These are phyloP conservation scores for Botrytis elliptica DNA, from an alignment of 2,329 filamentous ascomycete species.

Conservation along the genomic window DNA sequence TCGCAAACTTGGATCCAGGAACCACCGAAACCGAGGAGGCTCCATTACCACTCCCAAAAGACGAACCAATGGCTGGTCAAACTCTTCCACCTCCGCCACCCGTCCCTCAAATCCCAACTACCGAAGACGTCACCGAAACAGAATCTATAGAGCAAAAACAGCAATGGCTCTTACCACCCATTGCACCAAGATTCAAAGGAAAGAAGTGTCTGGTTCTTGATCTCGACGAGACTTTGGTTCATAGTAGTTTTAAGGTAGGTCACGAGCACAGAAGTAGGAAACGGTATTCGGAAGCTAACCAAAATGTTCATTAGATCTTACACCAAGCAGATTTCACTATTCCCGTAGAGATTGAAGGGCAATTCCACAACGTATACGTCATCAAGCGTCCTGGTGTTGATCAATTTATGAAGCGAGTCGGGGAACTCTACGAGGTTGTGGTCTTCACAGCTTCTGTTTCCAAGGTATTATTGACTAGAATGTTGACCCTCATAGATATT, in stretches of 20 bases:
- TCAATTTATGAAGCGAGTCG: slow-evolving; percentile 97
- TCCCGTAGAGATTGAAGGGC: slow-evolving; percentile 96
- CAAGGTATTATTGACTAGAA: slow-evolving; percentile 61
- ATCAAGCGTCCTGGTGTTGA: slow-evolving; percentile 99
- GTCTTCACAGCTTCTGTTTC: slow-evolving; percentile 98
- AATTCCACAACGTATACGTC: slow-evolving; percentile 98
- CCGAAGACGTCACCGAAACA: slow-evolving; percentile 27
- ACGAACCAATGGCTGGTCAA: slow-evolving; percentile 28
- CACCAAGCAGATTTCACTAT: slow-evolving; percentile 99
- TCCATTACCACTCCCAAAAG: slow-evolving; percentile 28
- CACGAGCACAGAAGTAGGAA: slow-evolving; percentile 4
- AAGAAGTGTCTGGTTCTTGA: slow-evolving; percentile 95
- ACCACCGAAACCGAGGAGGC: slow-evolving; percentile 31
- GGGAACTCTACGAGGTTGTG: slow-evolving; percentile 96
- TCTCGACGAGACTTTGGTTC: slow-evolving; percentile 92
- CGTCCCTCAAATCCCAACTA: slow-evolving; percentile 33
- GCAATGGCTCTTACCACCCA: slow-evolving; percentile 68
- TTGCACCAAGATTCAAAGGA: slow-evolving; percentile 75
- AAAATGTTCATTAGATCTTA: slow-evolving; percentile 63
- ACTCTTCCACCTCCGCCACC: slow-evolving; percentile 32
- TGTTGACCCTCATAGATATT: slow-evolving; percentile 9
- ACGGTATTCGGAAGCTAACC: slow-evolving; percentile 16
- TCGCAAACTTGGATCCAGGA: slow-evolving; percentile 31
- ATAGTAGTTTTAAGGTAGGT: slow-evolving; percentile 95
- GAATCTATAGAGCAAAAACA: slow-evolving; percentile 38